Evolutionary conservation across 2,329 filamentous ascomycete species (phyloP).

Genomic region (Apiospora malaysiana): DNA sequence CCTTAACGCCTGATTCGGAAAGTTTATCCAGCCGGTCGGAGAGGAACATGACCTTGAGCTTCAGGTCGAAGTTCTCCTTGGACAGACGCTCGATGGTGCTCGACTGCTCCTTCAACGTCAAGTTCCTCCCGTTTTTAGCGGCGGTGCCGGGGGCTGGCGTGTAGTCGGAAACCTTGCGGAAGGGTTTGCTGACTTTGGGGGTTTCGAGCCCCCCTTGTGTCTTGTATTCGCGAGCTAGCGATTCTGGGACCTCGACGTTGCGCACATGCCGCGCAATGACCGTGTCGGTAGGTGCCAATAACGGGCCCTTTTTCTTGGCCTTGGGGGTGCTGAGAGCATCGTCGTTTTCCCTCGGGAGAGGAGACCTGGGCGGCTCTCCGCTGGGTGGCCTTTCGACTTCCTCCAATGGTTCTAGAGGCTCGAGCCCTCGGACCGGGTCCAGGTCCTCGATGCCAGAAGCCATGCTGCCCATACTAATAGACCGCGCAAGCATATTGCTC

Average conservation of each 20-base stretch:
- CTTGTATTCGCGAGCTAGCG: conserved; percentile 83
- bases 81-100: conserved; percentile 95
- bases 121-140: conserved; percentile 66
- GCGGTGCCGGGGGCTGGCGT: conserved; percentile 59
- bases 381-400: conserved; percentile 50
- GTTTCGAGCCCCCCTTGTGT: conserved; percentile 72
- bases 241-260: conserved; percentile 90
- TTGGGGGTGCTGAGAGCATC: conserved; percentile 73
- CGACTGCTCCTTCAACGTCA: conserved; percentile 96
- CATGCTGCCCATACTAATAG: conserved; percentile 89
- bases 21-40: conserved; percentile 91
- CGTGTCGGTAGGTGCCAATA: conserved; percentile 80
- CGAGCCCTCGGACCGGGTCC: conserved; percentile 47
- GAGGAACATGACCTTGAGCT: conserved; percentile 96
- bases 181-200: conserved; percentile 41
- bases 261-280: conserved; percentile 86
- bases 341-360: conserved; percentile 37
- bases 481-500: conserved; percentile 68
- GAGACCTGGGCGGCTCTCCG: conserved; percentile 38
- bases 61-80: conserved; percentile 98
- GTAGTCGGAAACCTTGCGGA: conserved; percentile 55
- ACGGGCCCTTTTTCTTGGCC: conserved; percentile 58
- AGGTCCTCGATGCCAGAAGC: conserved; percentile 73
- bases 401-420: conserved; percentile 56
- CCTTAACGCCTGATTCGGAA: conserved; percentile 94